Evolutionary conservation across 129 eudicot species (phyloP).

Genomic region (Artemisia argyi): DNA sequence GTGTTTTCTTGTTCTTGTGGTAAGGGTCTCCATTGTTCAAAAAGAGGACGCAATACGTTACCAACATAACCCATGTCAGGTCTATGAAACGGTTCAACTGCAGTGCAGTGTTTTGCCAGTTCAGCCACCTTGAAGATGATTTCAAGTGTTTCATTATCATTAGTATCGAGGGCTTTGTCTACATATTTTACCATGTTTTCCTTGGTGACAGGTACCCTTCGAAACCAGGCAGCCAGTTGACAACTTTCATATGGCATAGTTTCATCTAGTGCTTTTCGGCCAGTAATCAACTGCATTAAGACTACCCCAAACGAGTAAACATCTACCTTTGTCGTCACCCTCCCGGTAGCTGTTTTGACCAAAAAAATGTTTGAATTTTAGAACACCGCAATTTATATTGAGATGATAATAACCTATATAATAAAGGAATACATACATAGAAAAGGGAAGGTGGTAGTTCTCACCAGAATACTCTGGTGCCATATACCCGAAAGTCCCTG

Average conservation of each 20-base stretch:
- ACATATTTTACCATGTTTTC: slow-evolving; percentile 26
- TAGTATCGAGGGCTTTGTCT: slow-evolving; percentile 34
- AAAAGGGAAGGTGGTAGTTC: no score
- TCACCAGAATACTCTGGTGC: no score
- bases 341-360: slow-evolving; percentile 38
- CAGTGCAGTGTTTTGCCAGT: slow-evolving; percentile 45
- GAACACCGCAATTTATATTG: no score
- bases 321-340: slow-evolving; percentile 47
- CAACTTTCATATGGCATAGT: slow-evolving; percentile 32
- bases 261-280: slow-evolving; percentile 37
- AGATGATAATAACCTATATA: background rate
- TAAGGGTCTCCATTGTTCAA: slow-evolving; percentile 43
- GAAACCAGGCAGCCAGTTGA: slow-evolving; percentile 40
- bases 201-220: slow-evolving; percentile 30
- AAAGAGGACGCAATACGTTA: slow-evolving; percentile 33
- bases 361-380: no score
- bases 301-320: slow-evolving; percentile 49
- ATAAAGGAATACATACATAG: background rate
- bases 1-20: slow-evolving; percentile 39
- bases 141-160: slow-evolving; percentile 33
- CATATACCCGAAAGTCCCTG: no score
- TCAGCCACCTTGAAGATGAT: slow-evolving; percentile 49
- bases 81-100: slow-evolving; percentile 40
- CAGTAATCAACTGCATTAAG: slow-evolving; percentile 45
- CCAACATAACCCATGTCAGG: slow-evolving; percentile 46